Evolutionary conservation across 192 early-diverging fungal genomes (phyloP), one percentile per base, ranked within the genome.

Genomic region (Podila clonocystis): DNA sequence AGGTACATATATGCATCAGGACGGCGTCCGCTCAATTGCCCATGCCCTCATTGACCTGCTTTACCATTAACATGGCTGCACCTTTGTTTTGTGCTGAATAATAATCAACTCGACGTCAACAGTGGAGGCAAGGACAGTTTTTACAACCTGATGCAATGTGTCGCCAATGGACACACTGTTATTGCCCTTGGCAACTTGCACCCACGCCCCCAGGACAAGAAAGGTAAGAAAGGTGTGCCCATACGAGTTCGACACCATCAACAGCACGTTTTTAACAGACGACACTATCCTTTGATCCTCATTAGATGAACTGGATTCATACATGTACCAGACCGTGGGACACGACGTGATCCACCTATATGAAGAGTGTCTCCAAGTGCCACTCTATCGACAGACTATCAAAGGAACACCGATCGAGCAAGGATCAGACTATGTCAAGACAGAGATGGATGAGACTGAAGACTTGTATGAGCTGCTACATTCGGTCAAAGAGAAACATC

Each of bases 61-160:
- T 48, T 48, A 7, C 4, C 24, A 7, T 30, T 20, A n/a, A 17
- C 19, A 20, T 11, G 26, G 4, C 33, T 48, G 20, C 38, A 7
- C n/a, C 41, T 38, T 13, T 63, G 26, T 45, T 12, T 45, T 45
- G 15, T 45, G 8, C 41, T 45, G 41, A 45, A 45, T 45, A 15
- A 2, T 15, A 45, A 29, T 50, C 63, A n/a, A 62, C 36, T 29
- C 29, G 34, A 30, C 31, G 36, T 49, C 13, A 65, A 31, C 74
- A 97, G 97, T 76, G 96, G 97, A 38, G 98, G 98, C 59, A 99
- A 99, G 82, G 98, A 99, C 86, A 96, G 94, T 68, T 94, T 92
- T 69, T 97, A 93, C 85, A 97, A 97, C 74, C 90, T 97, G 91
- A 90, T 98, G 90, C 94, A 99, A 83, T 97, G 96, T 85, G 91